Evolutionary conservation across 305 asterid genomes (phyloP), one percentile per base, ranked within the genome.

Genomic region (Plantago lanceolata): DNA sequence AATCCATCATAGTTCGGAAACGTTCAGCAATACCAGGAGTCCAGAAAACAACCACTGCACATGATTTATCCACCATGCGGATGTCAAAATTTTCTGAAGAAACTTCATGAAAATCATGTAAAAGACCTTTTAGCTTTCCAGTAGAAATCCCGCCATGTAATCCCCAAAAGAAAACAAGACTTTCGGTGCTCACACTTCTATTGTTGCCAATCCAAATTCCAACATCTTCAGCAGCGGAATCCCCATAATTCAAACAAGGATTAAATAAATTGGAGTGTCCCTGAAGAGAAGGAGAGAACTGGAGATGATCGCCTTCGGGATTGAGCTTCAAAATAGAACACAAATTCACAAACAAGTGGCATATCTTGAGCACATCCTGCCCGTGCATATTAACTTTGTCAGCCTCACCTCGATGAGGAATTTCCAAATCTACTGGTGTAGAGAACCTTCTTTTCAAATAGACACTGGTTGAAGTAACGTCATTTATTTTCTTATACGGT

Each of bases 101-200:
- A 40, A 80, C 75, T 57, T 79, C 84, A 43, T 83, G 87, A 6
- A 85, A 81, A 68, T 75, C 81, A 44, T 58, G 62, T 33, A 92
- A 78, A 66, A 85, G 68, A 59, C 57, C 70, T 74, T 84, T 92
- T 59, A 89, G 82, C 77, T 71, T 71, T 64, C 74, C 73, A 62
- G 87, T 81, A 19, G 96, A 85, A 64, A 75, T 75, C 62, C 88
- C 94, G 49, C 81, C 63, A 81, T 68, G 71, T 26, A 89, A 85
- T 26, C 98, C 97, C 97, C 96, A 89, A 54, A 92, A 62, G 82
- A 89, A 81, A n/a, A 85, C 85, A 69, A 89, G 63, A 73, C 78
- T 81, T 40, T 69, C 61, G 19, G 52, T 72, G 70, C 88, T 73
- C 60, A 84, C 75, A 21, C 68, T 78, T 66, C 79, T 67, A 16